Percentiles rank a stretch among this genome's conserved stretches.
Conservation (phyloP, 192 early-diverging fungal genomes). For the Cetraspora pellucida region DNA sequence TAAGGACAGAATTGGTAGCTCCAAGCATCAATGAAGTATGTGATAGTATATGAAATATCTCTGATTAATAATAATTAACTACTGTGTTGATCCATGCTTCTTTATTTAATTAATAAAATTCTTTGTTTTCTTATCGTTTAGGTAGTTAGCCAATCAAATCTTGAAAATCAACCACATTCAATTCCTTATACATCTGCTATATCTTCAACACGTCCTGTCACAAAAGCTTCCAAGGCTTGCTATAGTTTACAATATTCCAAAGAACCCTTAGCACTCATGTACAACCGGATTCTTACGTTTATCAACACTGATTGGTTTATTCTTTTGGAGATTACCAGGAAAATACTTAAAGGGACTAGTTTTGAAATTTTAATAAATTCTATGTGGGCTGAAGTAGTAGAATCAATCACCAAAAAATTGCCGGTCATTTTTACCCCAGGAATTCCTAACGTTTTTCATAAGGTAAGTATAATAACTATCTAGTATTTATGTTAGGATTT, state of each 20-base stretch:
- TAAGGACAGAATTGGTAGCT: slow-evolving; percentile 55
- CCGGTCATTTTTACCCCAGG: slow-evolving; percentile 62
- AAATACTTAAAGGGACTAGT: slow-evolving; percentile 59
- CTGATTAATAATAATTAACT: no score
- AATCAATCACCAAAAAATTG: slow-evolving; percentile 51
- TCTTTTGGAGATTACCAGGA: slow-evolving; percentile 58
- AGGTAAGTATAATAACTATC: slow-evolving; percentile 41
- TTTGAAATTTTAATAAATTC: slow-evolving; percentile 66
- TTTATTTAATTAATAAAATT: neutral
- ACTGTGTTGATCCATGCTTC: neutral
- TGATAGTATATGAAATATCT: neutral
- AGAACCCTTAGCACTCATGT: slow-evolving; percentile 58
- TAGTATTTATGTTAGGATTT: neutral
- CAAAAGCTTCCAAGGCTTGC: slow-evolving; percentile 12
- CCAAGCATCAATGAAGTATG: slow-evolving; percentile 60
- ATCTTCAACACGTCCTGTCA: neutral
- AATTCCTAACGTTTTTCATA: slow-evolving; percentile 70
- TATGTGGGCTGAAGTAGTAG: slow-evolving; percentile 58
- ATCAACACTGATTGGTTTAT: slow-evolving; percentile 48
- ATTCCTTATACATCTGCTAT: neutral
- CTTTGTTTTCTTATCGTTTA: neutral
- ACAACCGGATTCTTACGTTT: slow-evolving; percentile 59
- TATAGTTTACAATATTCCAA: neutral
- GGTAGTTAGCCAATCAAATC: slow-evolving; percentile 32
- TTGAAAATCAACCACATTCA: slow-evolving; percentile 30